Conservation (phyloP, 1,284 basidiomycete species). For the Irpex sp. region DNA sequence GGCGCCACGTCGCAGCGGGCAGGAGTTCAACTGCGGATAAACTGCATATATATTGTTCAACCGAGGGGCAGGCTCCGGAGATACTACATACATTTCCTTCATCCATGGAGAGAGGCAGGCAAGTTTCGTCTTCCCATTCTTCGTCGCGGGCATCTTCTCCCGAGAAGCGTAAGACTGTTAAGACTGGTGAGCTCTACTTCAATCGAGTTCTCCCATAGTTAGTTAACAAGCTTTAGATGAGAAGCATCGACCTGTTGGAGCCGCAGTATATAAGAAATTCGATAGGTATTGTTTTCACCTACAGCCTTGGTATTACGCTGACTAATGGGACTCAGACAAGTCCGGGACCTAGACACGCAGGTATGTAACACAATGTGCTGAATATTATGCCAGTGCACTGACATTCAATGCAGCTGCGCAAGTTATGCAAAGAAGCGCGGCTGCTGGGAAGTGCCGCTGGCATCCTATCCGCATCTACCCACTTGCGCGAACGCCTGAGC, state of each 20-base stretch:
- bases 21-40: neutral
- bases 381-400: neutral
- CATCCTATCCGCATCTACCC: constrained; percentile 65
- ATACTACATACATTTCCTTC: too few species aligned
- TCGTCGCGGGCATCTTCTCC: too few species aligned
- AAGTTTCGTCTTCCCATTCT: too few species aligned
- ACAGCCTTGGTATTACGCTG: too few species aligned
- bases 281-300: neutral
- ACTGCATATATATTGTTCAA: neutral
- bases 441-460: constrained; percentile 70
- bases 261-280: neutral
- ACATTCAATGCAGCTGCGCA: constrained; percentile 45
- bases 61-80: too few species aligned
- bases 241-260: too few species aligned
- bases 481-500: constrained; percentile 59
- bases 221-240: too few species aligned
- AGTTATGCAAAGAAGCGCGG: constrained; percentile 68
- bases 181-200: too few species aligned
- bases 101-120: too few species aligned
- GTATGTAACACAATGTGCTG: constrained; percentile 26
- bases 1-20: neutral
- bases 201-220: too few species aligned
- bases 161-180: too few species aligned
- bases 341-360: constrained; percentile 54
- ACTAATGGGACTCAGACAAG: neutral